Evolutionary conservation across 139 green algal species (phyloP).

Genomic region (Chlamydomonas sp.): DNA sequence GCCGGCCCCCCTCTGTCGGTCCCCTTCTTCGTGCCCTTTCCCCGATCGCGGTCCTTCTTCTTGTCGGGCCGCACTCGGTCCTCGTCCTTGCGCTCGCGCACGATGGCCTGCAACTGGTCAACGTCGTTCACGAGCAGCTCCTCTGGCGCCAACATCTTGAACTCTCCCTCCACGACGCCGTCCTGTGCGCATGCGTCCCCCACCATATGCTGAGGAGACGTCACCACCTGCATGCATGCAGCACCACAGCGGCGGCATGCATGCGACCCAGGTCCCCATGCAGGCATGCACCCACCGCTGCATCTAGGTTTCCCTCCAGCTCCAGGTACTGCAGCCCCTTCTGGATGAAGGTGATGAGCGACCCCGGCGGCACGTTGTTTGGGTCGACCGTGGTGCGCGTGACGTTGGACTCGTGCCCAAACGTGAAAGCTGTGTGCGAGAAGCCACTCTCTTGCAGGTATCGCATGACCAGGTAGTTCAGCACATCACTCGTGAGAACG

Average conservation of each 20-base stretch:
- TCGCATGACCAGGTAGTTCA: conserved; percentile 13
- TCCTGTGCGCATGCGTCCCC: conserved; percentile 52
- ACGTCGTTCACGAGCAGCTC: conserved; percentile 87
- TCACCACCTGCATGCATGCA: too few species aligned
- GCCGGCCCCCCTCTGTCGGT: too few species aligned
- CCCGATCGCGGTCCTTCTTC: conserved; percentile 9
- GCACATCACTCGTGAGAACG: conserved; percentile 6
- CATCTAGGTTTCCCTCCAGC: conserved; percentile 90
- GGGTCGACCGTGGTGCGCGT: conserved; percentile 55
- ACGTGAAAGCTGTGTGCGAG: conserved; percentile 86
- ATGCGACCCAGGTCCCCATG: not conserved
- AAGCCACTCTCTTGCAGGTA: conserved; percentile 48
- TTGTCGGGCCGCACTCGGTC: conserved; percentile 5
- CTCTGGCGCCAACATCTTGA: conserved; percentile 65
- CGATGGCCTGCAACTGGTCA: conserved; percentile 65
- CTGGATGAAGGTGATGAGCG: conserved; percentile 89
- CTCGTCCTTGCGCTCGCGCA: conserved; percentile 39
- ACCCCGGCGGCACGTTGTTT: conserved; percentile 80
- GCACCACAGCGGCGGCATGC: not conserved
- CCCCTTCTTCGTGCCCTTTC: too few species aligned
- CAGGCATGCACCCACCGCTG: conserved; percentile 12
- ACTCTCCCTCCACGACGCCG: conserved; percentile 76
- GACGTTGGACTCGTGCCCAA: conserved; percentile 81
- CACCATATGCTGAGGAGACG: too few species aligned
- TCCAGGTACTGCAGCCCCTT: conserved; percentile 97